Evolutionary conservation across 2,329 filamentous ascomycete genomes (phyloP), one percentile per base, ranked within the genome.

Genomic region (Alternaria brassicicola): DNA sequence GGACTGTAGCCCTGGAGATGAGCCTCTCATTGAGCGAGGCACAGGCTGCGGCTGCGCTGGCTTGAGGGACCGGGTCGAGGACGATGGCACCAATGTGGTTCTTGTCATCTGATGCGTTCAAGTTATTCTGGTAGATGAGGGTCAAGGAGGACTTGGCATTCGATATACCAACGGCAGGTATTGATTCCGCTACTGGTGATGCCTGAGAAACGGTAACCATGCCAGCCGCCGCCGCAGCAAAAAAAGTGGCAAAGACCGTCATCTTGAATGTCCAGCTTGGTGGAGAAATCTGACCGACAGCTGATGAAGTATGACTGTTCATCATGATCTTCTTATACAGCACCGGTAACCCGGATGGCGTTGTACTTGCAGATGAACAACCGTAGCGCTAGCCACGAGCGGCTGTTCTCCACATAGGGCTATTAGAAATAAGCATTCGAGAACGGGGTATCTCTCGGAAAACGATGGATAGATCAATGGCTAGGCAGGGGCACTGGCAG

Each of bases 61-160:
- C 65, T 36, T 75, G 73, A 6, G 72, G 64, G 47, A 80, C 70
- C 3, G 79, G 71, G 53, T 83, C 83, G 39, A 85, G 71, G 7
- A 85, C 69, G 41, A 85, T 79, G 3, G 83, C 83, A 10, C 82
- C 80, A 17, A 83, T 73, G 64, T 85, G 83, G 60, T 85, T 84
- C 25, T 68, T 74, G 70, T 85, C 81, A 59, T 86, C 83, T 0
- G 81, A 81, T 7, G 73, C 76, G 65, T 86, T 86, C 23, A 85
- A 73, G 38, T 85, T 85, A 70, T 85, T 85, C 65, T 85, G 83
- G 58, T 82, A 85, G 8, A 85, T 67, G 6, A 85, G 72, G 0
- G 82, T 83, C 52, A 85, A 65, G 1, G 82, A 84, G 1, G 78
- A 81, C 23, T 77, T 64, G 3, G 67, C 67, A 35, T 75, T 76